Evolutionary conservation across 2,329 filamentous ascomycete genomes (phyloP), one percentile per base, ranked within the genome.

Genomic region (Trichoderma breve): DNA sequence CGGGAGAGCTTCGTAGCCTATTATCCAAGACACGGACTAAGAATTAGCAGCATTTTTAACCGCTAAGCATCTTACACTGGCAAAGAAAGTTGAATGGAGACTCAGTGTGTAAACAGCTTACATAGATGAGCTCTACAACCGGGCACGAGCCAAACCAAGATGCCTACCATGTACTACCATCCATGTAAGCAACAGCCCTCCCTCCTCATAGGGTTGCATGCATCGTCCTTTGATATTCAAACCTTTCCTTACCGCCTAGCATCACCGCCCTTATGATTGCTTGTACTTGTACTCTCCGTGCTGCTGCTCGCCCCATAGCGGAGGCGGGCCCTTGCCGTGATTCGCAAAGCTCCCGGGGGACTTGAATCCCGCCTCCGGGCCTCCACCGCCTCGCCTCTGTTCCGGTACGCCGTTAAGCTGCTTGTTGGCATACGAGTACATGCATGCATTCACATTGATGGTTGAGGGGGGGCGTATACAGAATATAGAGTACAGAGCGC

Each of bases 1-100:
- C 64, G 64, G 64, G 64, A 67, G 64, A 67, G 47, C 47, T 67
- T 39, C 51, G 51, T 53, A 67, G 51, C 64, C 47, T 53, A 53
- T 24, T 24, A 53, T 53, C 14, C 28, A 21, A 7, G 8, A 51
- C 24, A 43, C 6, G 26, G 36, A 30, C 61, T 64, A 64, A 47
- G 12, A 30, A 14, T 15, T 57, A 30, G 15, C n/a, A n/a, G 39
- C 15, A 43, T 3, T 53, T 24, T 53, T 24, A 24, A 24, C 47
- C 21, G n/a, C 47, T 53, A 24, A 53, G 47, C 6, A 53, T 53
- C 47, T 53, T 53, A 24, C 47, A 53, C 2, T 53, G 8, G 43
- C 43, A 47, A 18, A 47, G 43, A 5, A 7, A 8, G 15, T n/a
- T 43, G 39, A 18, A 43, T 21, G 21, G 9, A 51, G 12, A 24